phyloP scores from a whole-genome alignment of 73 alveolate genomes.

The Urostyla sp. region DNA sequence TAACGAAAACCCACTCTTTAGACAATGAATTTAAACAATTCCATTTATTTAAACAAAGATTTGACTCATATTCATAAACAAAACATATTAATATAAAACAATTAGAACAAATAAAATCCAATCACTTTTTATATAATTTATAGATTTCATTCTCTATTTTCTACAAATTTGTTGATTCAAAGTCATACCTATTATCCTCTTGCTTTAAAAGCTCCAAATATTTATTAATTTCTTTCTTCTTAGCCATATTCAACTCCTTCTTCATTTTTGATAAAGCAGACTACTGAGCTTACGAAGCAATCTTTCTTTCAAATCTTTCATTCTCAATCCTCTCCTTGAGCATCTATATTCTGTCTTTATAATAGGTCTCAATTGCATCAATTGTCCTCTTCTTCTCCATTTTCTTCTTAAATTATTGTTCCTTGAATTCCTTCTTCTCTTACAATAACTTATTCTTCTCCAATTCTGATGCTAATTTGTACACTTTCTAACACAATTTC shows the following conservation, averaged over 20 bases:
- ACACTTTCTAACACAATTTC: constrained; percentile 52
- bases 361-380: constrained; percentile 56
- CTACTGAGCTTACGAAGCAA: constrained; percentile 24
- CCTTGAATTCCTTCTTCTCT: constrained; percentile 55
- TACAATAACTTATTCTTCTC: constrained; percentile 60
- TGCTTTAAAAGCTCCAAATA: constrained; percentile 34
- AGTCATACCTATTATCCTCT: constrained; percentile 61
- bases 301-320: constrained; percentile 33
- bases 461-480: constrained; percentile 39
- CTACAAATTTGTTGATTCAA: constrained; percentile 50
- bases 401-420: constrained; percentile 10
- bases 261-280: constrained; percentile 50
- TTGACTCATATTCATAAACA: not conserved
- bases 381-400: constrained; percentile 22
- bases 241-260: constrained; percentile 27
- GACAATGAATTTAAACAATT: not conserved
- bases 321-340: constrained; percentile 57
- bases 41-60: constrained; percentile 4
- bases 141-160: constrained; percentile 45
- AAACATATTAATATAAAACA: not conserved
- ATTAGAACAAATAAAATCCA: constrained; percentile 1
- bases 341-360: constrained; percentile 44
- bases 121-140: constrained; percentile 49
- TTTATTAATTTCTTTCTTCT: constrained; percentile 42
- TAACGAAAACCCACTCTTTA: constrained; percentile 66